Base-by-base conservation (phyloP, 441 rosid species). In the Capsella rubella region DNA sequence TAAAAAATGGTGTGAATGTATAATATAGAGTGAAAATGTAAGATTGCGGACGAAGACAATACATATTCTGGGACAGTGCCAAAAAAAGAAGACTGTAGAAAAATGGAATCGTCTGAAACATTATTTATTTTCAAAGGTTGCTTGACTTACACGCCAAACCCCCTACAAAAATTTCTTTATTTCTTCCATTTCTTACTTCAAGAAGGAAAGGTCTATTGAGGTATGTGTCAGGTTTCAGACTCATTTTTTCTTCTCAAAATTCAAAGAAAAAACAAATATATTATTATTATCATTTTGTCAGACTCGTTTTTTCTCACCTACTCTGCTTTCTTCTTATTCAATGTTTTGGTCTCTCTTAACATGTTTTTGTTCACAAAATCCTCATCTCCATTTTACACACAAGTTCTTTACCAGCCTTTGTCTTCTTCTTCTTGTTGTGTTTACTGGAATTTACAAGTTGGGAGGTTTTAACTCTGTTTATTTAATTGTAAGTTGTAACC, bases 181-280 rank as follows among this genome's bases (percentile, higher is more conserved):
- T 64, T 59, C 63, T 10, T 69, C 67, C 40, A 56, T 64, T 76
- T 76, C 72, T 76, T 70, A 70, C 80, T 76, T 70, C 75, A 64
- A 64, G 62, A 76, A 76, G 72, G 79, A 76, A 76, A 64, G 61
- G 76, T 76, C 80, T 76, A 70, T 76, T 57, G 71, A 70, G 60
- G 71, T 49, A 47, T 64, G 77, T 77, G 80, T 77, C 80, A 77
- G 77, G 67, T 72, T 77, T 77, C 80, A 77, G 71, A 77, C 76
- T 71, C 66, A 18, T 58, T 65, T 71, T 14, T 77, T 70, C 76
- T 71, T 11, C 28, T 57, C n/a, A 54, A 18, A 14, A 15, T 39
- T 69, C 53, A 63, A 59, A 35, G 13, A 10, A 47, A 51, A 51
- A 27, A 10, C 3, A 39, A 15, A 9, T 40, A 12, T 61, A 53